Base-by-base conservation (phyloP, 23 red algal genomes). In the Gracilaria gracilis region DNA sequence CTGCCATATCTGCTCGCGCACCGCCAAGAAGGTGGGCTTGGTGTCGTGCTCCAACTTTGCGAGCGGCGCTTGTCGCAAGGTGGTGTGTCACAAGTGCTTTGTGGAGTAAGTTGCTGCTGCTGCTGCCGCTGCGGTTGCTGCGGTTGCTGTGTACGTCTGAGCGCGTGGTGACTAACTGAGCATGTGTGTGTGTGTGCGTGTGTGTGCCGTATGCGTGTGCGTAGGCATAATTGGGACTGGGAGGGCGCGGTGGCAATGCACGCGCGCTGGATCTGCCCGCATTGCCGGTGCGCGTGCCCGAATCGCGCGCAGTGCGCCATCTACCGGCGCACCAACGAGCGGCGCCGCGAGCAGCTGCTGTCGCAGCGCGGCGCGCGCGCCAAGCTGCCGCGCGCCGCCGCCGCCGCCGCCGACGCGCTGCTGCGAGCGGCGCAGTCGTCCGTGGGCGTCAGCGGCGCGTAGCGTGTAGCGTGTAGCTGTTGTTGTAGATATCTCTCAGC, bases 21-120 rank as follows among this genome's bases (percentile, higher is more conserved):
- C 78, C 28, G 67, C 71, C 57, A 70, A 64, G 74, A 86, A 65
- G 72, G 92, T 94, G 24, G 38, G 92, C 20, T 29, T 62, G 70
- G 72, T 74, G 13, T 75, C 78, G 48, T 83, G 75, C 40, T 38
- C 50, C 31, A 89, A 88, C 57, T 29, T 93, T 20, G n/a, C 61
- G 0, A 17, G 36, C 67, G 89, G 89, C 44, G 36, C 65, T 34
- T 93, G 89, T 35, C 79, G 89, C 48, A 88, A 88, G 83, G 92
- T 88, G 0, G 81, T 82, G 44, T 89, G 92, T 32, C 47, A 84
- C 24, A 89, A 88, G 83, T 88, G 92, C 58, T 81, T 82, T 72
- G 31, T 14, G 36, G 75, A 81, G 88, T 91, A 91, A 34, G 81
- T 84, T 38, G 37, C 62, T 32, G 27, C 6, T 17, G 21, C 42